Base-by-base conservation (phyloP, 1,284 basidiomycete genomes). In the Schizophyllum commune region DNA sequence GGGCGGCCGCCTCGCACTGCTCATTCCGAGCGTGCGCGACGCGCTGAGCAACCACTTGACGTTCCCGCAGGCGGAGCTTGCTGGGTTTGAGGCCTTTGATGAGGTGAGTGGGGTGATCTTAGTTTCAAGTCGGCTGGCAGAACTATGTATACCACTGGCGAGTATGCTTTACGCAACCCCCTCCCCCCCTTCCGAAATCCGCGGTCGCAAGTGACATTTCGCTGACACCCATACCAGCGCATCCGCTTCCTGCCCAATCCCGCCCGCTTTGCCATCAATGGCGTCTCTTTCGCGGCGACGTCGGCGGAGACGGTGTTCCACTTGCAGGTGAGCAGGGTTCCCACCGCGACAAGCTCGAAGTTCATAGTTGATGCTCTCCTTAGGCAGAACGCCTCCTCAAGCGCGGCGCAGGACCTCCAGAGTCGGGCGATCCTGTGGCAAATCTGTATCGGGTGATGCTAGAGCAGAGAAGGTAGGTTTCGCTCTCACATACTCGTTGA, bases 241-340 rank as follows among this genome's bases (percentile, higher is more conserved):
- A 85, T 96, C 56, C 84, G 82, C 61, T 74, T 91, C 22, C 77
- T 98, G 9, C 92, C 96, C 1, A 98, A 98, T 69, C 97, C 97
- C 0, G 83, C 86, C 21, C 81, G 83, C 4, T 95, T 98, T 73
- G 83, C 84, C 32, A 76, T 99, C 65, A 96, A 98, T 71, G 92
- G 89, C 58, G 74, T 97, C 32, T 79, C 84, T 1, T 89, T 99
- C 65, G 91, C 83, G 0, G 80, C 84, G 5, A 89, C 84, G 17
- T 94, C 91, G 60, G 85, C 93, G 5, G 97, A 99, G 71, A 83
- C 89, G 0, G 76, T 99, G 22, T 95, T 95, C 73, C 94, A 97
- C 70, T 77, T 99, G 1, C 84, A 89, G 59, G 88, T 86, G 63
- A 91, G 97, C 67, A 93, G 98, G 71, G 83, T 89, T 61, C 79